Evolutionary conservation across 106 monocot genomes (phyloP), one percentile per base, ranked within the genome.

Genomic region (Acorus calamus): DNA sequence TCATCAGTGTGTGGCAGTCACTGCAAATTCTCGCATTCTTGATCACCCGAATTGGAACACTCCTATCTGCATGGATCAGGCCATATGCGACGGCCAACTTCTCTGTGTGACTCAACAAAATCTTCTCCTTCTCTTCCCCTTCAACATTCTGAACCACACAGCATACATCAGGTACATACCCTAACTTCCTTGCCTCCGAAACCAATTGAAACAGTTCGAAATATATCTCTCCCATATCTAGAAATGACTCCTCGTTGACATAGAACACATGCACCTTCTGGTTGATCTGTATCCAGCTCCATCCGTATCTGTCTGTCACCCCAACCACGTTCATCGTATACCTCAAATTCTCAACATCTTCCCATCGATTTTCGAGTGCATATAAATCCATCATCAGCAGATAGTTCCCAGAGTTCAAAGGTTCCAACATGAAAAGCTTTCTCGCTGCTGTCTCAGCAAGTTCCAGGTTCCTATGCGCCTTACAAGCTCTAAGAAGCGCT

Each of bases 21-120:
- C 73, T 78, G 63, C 86, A 86, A 46, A 83, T 64, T 62, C 89
- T 80, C 4, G 83, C 71, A 53, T 78, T 89, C 58, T 72, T 89
- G 4, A 86, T 77, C 58, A 89, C 80, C 60, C 85, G 74, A 9
- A 89, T 71, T 10, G 70, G 60, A 4, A 57, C 52, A 47, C 53
- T 46, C 42, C 64, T 52, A 43, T 68, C 68, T 2, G 80, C 72
- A n/a, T 8, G 51, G 61, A 87, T 78, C 64, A 87, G 53, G 2
- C 83, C 87, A 53, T 83, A 83, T 6, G 74, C 75, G 52, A 83
- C 78, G 1, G 87, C 87, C 52, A 83, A 59, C 67, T 87, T 87
- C 66, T 80, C 83, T 11, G 83, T 83, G 62, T 83, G 87, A 14
- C 69, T 44, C 69, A 83, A 61, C 49, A 87, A 66, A 63, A 87